These are phyloP conservation scores for Neopestalotiopsis sp. DNA, from an alignment of 2,329 filamentous ascomycete genomes.

Conservation along the genomic window DNA sequence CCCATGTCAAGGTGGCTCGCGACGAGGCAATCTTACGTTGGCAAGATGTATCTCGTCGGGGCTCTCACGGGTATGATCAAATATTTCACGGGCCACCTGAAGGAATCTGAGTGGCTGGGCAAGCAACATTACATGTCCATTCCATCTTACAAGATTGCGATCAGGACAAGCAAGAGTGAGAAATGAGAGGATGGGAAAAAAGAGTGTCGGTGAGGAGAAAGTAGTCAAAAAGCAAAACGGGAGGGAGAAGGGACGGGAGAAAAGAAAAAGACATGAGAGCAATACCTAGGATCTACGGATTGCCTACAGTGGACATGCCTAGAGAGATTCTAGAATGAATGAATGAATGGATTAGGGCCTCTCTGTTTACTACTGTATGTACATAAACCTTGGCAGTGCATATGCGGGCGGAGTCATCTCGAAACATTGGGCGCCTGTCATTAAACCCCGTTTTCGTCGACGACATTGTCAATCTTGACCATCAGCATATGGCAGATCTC, in stretches of 20 bases:
- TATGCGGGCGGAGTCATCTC: neutral
- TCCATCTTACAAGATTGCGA: neutral
- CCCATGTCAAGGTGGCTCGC: neutral
- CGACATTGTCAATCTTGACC: neutral
- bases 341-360: neutral
- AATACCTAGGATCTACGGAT: neutral
- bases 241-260: neutral
- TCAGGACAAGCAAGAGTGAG: neutral
- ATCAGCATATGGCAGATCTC: slow-evolving; percentile 2
- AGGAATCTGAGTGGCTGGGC: slow-evolving; percentile 1
- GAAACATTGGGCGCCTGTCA: neutral
- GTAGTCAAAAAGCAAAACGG: neutral
- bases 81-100: neutral
- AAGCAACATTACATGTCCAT: neutral
- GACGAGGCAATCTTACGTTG: neutral
- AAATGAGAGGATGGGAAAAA: neutral
- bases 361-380: neutral
- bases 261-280: neutral
- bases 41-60: neutral
- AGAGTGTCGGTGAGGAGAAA: neutral
- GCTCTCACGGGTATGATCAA: neutral
- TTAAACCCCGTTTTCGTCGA: neutral
- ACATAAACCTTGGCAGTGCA: neutral
- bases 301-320: neutral
- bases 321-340: neutral